A percentile compares a stretch with the other conserved stretches of the same genome.
Conservation (phyloP, 768 basidiomycete genomes). For the Tricholoma hemisulphureum region DNA sequence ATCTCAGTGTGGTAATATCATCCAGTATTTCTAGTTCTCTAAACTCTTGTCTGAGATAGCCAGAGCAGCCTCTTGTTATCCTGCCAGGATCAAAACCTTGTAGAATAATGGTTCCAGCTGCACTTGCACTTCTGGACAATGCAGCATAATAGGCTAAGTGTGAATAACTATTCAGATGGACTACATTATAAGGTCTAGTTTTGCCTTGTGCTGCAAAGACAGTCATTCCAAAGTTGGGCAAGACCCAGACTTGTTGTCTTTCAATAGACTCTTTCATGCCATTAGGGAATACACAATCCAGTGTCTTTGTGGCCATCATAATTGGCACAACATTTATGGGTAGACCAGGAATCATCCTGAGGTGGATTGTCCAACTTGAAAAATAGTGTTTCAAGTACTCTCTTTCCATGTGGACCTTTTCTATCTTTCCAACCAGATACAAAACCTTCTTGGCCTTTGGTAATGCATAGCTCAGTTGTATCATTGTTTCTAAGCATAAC, state of each 20-base stretch:
- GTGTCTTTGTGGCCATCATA: background rate
- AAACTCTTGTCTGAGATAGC: background rate
- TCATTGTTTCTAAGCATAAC: constrained; percentile 28
- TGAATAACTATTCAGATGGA: background rate
- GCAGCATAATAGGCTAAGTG: background rate
- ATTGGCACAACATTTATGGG: constrained; percentile 10
- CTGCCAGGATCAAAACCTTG: background rate
- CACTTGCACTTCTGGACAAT: constrained; percentile 3
- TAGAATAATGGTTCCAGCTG: constrained; percentile 1
- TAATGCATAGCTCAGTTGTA: constrained; percentile 30
- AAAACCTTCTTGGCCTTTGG: constrained; percentile 29
- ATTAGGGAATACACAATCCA: background rate
- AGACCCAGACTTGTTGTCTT: background rate
- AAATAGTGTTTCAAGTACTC: constrained; percentile 9
- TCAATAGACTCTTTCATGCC: background rate
- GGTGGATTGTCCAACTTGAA: constrained; percentile 10
- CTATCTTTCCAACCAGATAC: constrained; percentile 24
- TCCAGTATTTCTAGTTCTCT: too few species aligned
- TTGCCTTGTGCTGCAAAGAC: background rate
- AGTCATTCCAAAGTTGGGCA: background rate
- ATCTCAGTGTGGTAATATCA: background rate
- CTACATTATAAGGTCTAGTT: background rate
- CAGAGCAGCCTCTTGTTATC: background rate
- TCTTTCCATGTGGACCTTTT: constrained; percentile 10
- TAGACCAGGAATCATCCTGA: constrained; percentile 3